Percentiles rank a stretch among this genome's conserved stretches.
Evolutionary conservation across 148 eudicot species (phyloP).

Genomic region (Camellia granthamiana): DNA sequence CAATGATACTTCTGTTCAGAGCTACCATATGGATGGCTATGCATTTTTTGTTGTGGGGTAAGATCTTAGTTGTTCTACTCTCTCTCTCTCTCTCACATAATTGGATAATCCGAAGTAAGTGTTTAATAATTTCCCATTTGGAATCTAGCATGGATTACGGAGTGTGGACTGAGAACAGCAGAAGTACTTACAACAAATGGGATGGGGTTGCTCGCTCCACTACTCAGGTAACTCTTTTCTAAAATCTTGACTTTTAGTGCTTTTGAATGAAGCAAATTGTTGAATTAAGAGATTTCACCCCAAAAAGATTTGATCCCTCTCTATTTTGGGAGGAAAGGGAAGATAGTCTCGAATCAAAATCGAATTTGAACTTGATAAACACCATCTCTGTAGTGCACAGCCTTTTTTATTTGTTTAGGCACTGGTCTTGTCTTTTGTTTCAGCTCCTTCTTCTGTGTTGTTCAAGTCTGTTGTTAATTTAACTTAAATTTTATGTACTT

Average conservation of each 20-base stretch:
- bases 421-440: background rate
- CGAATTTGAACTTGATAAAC: background rate
- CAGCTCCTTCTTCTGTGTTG: background rate
- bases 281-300: background rate
- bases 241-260: slow-evolving; percentile 1
- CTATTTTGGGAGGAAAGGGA: background rate
- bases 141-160: slow-evolving; percentile 80
- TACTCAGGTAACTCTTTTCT: slow-evolving; percentile 51
- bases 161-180: slow-evolving; percentile 87
- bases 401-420: background rate
- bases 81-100: background rate
- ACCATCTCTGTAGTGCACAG: background rate
- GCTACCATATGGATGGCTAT: slow-evolving; percentile 91
- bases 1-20: slow-evolving; percentile 67
- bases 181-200: slow-evolving; percentile 80
- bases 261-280: background rate
- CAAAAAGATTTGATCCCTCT: background rate
- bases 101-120: background rate
- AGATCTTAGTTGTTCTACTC: slow-evolving; percentile 17
- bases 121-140: slow-evolving; percentile 13
- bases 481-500: background rate
- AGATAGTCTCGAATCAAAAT: background rate
- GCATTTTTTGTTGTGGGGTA: slow-evolving; percentile 98
- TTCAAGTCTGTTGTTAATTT: background rate
- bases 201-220: slow-evolving; percentile 97